These are phyloP conservation scores for Blumeria hordei DNA, from an alignment of 2,329 filamentous ascomycete species.

Conservation along the genomic window DNA sequence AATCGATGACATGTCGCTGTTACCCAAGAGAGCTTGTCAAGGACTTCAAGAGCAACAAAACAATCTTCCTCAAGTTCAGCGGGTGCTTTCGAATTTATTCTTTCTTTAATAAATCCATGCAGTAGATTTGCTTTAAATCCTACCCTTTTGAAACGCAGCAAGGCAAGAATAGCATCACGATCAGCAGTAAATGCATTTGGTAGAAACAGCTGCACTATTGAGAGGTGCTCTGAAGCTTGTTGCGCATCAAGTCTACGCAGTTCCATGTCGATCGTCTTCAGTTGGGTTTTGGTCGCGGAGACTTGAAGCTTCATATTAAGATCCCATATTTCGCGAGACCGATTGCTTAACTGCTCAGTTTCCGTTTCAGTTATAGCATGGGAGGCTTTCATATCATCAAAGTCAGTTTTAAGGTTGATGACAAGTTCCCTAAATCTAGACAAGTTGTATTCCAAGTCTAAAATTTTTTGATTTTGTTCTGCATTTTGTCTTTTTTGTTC, in stretches of 20 bases:
- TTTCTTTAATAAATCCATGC: slow-evolving; percentile 55
- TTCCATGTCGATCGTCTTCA: slow-evolving; percentile 85
- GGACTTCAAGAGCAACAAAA: slow-evolving; percentile 55
- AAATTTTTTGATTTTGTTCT: slow-evolving; percentile 56
- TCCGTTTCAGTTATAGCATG: slow-evolving; percentile 83
- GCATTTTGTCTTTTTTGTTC: slow-evolving; percentile 51
- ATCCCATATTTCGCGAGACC: slow-evolving; percentile 87
- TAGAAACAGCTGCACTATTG: slow-evolving; percentile 71
- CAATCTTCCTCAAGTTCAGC: slow-evolving; percentile 52
- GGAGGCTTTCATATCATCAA: slow-evolving; percentile 80
- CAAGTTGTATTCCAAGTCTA: slow-evolving; percentile 77
- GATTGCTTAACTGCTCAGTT: slow-evolving; percentile 68
- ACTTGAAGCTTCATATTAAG: slow-evolving; percentile 84
- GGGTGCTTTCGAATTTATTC: slow-evolving; percentile 41
- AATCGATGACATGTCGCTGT: slow-evolving; percentile 65
- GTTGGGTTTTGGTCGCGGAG: slow-evolving; percentile 73
- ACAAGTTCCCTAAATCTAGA: slow-evolving; percentile 77
- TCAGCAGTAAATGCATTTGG: slow-evolving; percentile 65
- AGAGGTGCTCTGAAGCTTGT: slow-evolving; percentile 68
- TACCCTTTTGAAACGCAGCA: slow-evolving; percentile 70
- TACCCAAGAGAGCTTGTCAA: slow-evolving; percentile 72
- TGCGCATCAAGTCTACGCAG: slow-evolving; percentile 67
- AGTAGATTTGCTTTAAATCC: slow-evolving; percentile 70
- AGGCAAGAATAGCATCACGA: slow-evolving; percentile 63
- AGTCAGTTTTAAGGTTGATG: slow-evolving; percentile 56